Evolutionary conservation across 108 stramenopile genomes (phyloP).

Genomic region (Bacterosira constricta): DNA sequence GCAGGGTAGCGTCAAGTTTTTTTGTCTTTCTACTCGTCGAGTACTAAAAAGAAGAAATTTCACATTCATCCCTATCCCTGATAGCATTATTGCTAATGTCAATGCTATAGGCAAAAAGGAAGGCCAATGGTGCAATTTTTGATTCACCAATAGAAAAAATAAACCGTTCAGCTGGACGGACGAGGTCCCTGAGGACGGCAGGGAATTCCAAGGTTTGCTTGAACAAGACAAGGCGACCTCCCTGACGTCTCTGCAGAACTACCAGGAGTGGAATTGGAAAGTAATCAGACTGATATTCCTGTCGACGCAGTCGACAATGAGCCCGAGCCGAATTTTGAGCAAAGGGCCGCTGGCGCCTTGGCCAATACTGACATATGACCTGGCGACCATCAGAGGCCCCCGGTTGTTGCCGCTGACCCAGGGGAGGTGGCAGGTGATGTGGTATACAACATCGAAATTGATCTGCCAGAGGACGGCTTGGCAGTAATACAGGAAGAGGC

Average conservation of each 20-base stretch:
- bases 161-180: not conserved
- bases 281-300: not conserved
- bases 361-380: too few relatives aligned
- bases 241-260: slow-evolving; percentile 5
- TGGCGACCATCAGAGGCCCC: too few relatives aligned
- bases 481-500: too few relatives aligned
- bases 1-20: not conserved
- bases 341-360: too few relatives aligned
- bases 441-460: too few relatives aligned
- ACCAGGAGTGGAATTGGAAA: slow-evolving; percentile 6
- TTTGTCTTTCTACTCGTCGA: not conserved
- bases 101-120: not conserved
- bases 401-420: too few relatives aligned
- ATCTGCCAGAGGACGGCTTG: too few relatives aligned
- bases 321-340: not conserved
- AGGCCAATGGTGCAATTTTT: not conserved
- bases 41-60: not conserved
- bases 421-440: too few relatives aligned
- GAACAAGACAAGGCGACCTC: not conserved
- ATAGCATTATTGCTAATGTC: not conserved
- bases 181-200: not conserved
- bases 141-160: not conserved
- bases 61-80: not conserved
- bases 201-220: not conserved
- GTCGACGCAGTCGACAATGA: not conserved